A percentile compares a stretch with the other conserved stretches of the same genome.
Conservation (phyloP, 2,329 filamentous ascomycete species). For the Aspergillus latus region DNA sequence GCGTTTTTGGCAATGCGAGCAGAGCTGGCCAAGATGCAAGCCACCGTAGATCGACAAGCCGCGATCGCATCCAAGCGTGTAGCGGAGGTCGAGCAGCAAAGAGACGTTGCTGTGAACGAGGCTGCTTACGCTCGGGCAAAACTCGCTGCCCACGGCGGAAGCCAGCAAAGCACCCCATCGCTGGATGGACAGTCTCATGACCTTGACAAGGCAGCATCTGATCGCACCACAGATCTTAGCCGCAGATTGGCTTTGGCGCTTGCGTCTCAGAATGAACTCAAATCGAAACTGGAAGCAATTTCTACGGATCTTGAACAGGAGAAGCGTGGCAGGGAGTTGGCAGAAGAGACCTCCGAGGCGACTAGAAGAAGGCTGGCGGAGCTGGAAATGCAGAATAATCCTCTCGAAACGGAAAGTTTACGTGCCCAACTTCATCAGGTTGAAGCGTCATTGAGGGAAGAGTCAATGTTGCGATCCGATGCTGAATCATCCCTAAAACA, state of each 20-base stretch:
- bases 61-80: slow-evolving; percentile 82
- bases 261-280: slow-evolving; percentile 76
- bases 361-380: slow-evolving; percentile 81
- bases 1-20: slow-evolving; percentile 87
- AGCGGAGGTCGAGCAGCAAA: slow-evolving; percentile 89
- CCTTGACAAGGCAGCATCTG: slow-evolving; percentile 58
- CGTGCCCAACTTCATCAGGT: slow-evolving; percentile 80
- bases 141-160: slow-evolving; percentile 76
- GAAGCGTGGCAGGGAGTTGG: slow-evolving; percentile 73
- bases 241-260: slow-evolving; percentile 80
- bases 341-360: slow-evolving; percentile 82
- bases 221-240: slow-evolving; percentile 72
- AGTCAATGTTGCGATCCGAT: slow-evolving; percentile 74
- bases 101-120: slow-evolving; percentile 91
- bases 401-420: slow-evolving; percentile 79
- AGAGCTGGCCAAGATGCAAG: slow-evolving; percentile 86
- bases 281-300: slow-evolving; percentile 69
- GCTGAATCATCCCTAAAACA: slow-evolving; percentile 72
- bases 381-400: slow-evolving; percentile 78
- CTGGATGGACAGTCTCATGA: slow-evolving; percentile 53
- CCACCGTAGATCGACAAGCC: slow-evolving; percentile 84
- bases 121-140: slow-evolving; percentile 94
- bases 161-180: slow-evolving; percentile 58
- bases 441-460: slow-evolving; percentile 76
- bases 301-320: slow-evolving; percentile 75